Conservation (phyloP, 1,284 basidiomycete genomes). For the Spongiforma sp. region DNA sequence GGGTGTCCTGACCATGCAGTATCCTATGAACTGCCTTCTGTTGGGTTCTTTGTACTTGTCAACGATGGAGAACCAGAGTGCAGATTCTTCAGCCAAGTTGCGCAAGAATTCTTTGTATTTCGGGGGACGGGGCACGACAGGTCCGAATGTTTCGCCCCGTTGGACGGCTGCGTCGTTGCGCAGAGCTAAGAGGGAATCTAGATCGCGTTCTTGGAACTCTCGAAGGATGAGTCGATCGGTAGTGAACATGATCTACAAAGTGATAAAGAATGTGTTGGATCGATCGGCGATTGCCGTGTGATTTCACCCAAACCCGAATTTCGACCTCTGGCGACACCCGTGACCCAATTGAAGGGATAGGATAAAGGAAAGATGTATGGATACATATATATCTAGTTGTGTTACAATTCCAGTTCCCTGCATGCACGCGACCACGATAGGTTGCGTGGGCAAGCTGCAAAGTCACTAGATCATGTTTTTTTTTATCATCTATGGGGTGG, state of each 20-base stretch:
- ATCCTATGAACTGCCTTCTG: conserved; percentile 6
- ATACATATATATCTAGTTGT: conserved; percentile 21
- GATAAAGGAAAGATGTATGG: conserved; percentile 1
- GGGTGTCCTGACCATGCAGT: conserved; percentile 10
- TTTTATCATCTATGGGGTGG: too few species aligned
- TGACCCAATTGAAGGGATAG: neutral
- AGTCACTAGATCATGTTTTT: too few species aligned
- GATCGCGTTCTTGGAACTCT: conserved; percentile 11
- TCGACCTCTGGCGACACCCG: too few species aligned
- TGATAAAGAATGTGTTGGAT: too few species aligned
- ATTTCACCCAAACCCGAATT: too few species aligned
- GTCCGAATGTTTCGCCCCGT: conserved; percentile 13
- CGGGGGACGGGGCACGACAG: conserved; percentile 12
- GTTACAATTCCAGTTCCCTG: neutral
- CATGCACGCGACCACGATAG: too few species aligned
- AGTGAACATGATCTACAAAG: conserved; percentile 19
- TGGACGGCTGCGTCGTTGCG: conserved; percentile 13
- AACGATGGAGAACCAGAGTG: conserved; percentile 16
- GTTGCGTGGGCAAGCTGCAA: too few species aligned
- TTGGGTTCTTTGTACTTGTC: neutral
- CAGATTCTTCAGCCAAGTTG: conserved; percentile 11
- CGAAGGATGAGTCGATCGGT: conserved; percentile 15
- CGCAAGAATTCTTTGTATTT: conserved; percentile 13
- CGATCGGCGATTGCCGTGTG: too few species aligned
- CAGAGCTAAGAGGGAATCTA: conserved; percentile 8